phyloP scores from a whole-genome alignment of 208 protist species.

The Trypanosoma scelopori region DNA sequence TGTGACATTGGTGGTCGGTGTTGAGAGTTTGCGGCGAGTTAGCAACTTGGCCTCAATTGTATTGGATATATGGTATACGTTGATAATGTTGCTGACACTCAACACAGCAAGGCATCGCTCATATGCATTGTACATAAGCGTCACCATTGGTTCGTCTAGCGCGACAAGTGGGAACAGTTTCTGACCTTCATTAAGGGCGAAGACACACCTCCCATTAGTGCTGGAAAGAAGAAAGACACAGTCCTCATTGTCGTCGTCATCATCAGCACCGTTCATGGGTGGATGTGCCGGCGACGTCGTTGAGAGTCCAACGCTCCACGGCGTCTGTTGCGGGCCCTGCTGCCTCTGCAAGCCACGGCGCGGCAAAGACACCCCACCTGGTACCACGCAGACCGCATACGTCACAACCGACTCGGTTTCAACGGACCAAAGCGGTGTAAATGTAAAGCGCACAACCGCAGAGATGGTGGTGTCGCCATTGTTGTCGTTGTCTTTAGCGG shows the following conservation, averaged over 20 bases:
- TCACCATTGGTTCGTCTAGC: constrained; percentile 51
- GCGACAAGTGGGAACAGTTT: constrained; percentile 51
- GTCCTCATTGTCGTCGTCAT: constrained; percentile 35
- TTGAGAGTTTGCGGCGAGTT: constrained; percentile 75
- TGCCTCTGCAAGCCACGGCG: not conserved
- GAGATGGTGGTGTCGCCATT: not conserved
- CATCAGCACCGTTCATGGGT: no score
- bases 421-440: constrained; percentile 74
- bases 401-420: constrained; percentile 41
- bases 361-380: not conserved
- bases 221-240: constrained; percentile 65
- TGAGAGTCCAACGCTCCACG: not conserved
- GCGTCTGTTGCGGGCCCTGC: constrained; percentile 1
- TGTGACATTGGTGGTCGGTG: constrained; percentile 23
- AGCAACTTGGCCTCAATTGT: constrained; percentile 40
- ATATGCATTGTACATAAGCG: constrained; percentile 64
- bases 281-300: not conserved
- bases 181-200: constrained; percentile 66
- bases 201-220: constrained; percentile 35
- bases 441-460: not conserved
- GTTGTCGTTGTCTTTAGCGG: constrained; percentile 22
- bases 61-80: constrained; percentile 60
- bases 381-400: constrained; percentile 44
- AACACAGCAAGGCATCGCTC: constrained; percentile 70
- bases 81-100: constrained; percentile 54